Base-by-base conservation (phyloP, 306 rosid species). In the Hippophae gyantsensis region DNA sequence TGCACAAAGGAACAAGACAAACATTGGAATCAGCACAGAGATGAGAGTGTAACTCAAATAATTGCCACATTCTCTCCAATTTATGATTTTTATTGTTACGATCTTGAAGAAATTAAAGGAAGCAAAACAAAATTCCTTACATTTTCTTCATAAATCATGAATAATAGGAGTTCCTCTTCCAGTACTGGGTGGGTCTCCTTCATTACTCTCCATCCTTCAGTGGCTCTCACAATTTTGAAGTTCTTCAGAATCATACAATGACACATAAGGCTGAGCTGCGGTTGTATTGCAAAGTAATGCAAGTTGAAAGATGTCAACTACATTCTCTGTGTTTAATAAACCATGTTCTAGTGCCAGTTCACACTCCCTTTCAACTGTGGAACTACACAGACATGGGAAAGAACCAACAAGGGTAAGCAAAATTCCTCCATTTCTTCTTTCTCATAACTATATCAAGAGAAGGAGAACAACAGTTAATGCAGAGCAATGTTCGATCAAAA, bases 1-100 rank as follows among this genome's bases (percentile, higher is more conserved):
- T 79, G 95, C 96, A 92, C 54, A 87, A 71, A 26, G 96, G 96
- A 61, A 92, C 98, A 69, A 76, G 63, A 47, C 98, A 92, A 48
- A 7, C 40, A 68, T 56, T 58, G 7, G 86, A 81, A 81, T 80
- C 77, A 52, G 79, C 80, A 62, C 96, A 92, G 47, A 92, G 79
- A 57, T 83, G 81, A 46, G 95, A 92, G 57, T 92, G 96, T 59
- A 87, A 63, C 73, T 92, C 98, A 70, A 87, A 72, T 11, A 92
- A 72, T 49, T 87, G 98, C 96, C 98, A 87, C 96, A 85, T 87
- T 71, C 98, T 80, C 78, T 83, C 23, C 23, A 18, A 18, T 18
- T 18, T 18, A 18, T 18, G 23, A 18, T 18, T 18, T 18, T 18
- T 18, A 18, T 18, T 18, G 23, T 18, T 18, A 18, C 1, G 23